Evolutionary conservation across 768 basidiomycete genomes (phyloP).

Genomic region (Naganishia randhawae): DNA sequence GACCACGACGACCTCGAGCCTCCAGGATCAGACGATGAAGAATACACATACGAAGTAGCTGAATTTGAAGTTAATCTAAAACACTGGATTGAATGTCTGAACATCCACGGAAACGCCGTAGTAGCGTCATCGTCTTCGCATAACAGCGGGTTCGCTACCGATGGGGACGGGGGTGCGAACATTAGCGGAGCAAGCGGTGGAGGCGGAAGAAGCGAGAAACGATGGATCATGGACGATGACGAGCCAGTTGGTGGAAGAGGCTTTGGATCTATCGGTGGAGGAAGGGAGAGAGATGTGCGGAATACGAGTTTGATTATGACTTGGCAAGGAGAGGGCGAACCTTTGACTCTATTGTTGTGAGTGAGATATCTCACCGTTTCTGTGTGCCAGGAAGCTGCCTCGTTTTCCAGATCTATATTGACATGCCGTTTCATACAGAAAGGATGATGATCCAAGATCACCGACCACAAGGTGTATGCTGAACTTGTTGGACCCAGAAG

Average conservation of each 20-base stretch:
- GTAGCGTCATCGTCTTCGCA: conserved; percentile 22
- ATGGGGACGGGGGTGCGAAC: conserved; percentile 39
- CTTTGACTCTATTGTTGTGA: conserved; percentile 72
- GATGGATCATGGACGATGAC: conserved; percentile 51
- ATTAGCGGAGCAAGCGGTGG: conserved; percentile 54
- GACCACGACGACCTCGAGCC: conserved; percentile 47
- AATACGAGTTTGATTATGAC: conserved; percentile 80
- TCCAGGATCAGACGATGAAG: conserved; percentile 40
- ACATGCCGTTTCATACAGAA: conserved; percentile 27
- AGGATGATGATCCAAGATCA: conserved; percentile 42
- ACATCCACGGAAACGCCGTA: conserved; percentile 80
- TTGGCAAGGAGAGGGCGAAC: conserved; percentile 72
- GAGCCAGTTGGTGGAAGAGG: conserved; percentile 47
- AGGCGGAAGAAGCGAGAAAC: conserved; percentile 52
- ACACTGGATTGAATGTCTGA: conserved; percentile 81
- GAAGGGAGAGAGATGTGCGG: conserved; percentile 51
- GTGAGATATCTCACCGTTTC: too few species aligned
- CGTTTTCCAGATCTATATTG: neutral
- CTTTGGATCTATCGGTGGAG: conserved; percentile 5
- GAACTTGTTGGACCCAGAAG: conserved; percentile 73
- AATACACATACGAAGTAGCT: conserved; percentile 29
- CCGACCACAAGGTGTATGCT: conserved; percentile 48
- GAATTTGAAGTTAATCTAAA: conserved; percentile 76
- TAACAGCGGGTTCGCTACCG: conserved; percentile 12
- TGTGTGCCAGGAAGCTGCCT: too few species aligned